Conservation (phyloP, 2,329 filamentous ascomycete genomes). For the Cercospora beticola region DNA sequence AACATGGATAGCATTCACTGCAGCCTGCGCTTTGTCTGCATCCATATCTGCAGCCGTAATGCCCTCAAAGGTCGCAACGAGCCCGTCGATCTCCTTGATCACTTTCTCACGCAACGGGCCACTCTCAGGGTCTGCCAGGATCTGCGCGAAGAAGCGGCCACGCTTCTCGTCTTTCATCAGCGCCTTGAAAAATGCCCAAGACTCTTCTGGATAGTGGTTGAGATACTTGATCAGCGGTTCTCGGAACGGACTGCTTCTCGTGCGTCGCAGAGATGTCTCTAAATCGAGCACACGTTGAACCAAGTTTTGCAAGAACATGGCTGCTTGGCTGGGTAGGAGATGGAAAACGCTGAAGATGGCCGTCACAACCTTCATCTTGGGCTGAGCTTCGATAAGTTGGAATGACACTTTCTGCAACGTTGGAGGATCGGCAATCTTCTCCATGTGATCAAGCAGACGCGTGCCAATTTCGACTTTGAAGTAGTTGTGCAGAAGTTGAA, state of each 20-base stretch:
- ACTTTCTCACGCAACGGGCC: slow-evolving; percentile 72
- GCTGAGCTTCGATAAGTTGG: slow-evolving; percentile 87
- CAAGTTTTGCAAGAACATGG: slow-evolving; percentile 84
- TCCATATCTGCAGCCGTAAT: slow-evolving; percentile 55
- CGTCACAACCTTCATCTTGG: slow-evolving; percentile 89
- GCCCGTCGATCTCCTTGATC: slow-evolving; percentile 67
- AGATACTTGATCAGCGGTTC: slow-evolving; percentile 88
- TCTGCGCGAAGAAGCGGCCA: slow-evolving; percentile 86
- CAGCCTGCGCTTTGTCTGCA: slow-evolving; percentile 70
- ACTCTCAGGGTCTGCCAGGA: slow-evolving; percentile 74
- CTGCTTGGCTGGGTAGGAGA: slow-evolving; percentile 84
- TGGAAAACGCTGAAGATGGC: slow-evolving; percentile 97
- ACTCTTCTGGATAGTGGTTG: slow-evolving; percentile 86
- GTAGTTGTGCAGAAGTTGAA: slow-evolving; percentile 93
- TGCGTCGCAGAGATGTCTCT: slow-evolving; percentile 80
- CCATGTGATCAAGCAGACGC: slow-evolving; percentile 89
- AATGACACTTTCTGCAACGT: slow-evolving; percentile 89
- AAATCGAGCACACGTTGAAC: slow-evolving; percentile 88
- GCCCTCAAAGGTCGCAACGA: slow-evolving; percentile 60
- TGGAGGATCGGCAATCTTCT: slow-evolving; percentile 77
- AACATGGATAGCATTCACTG: slow-evolving; percentile 85
- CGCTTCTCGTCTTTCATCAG: slow-evolving; percentile 82
- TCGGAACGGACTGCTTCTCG: slow-evolving; percentile 87
- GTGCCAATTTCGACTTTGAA: slow-evolving; percentile 98
- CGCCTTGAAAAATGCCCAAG: slow-evolving; percentile 75